Base-by-base conservation (phyloP, 345 rosid species). In the Eucalyptus leucophloia region DNA sequence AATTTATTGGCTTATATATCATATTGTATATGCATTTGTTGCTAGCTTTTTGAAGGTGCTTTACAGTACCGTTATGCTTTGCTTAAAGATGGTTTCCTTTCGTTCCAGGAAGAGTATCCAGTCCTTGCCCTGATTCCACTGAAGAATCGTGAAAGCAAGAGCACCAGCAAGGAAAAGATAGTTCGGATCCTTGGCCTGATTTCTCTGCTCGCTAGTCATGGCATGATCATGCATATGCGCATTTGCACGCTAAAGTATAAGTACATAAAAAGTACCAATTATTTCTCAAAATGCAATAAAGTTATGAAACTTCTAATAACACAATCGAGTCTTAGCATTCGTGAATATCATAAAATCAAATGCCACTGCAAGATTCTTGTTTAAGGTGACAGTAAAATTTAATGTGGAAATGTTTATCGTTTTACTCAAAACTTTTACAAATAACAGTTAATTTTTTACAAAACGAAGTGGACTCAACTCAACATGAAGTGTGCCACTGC, bases 331-430 rank as follows among this genome's bases (percentile, higher is more conserved):
- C 26, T 19, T 69, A 34, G 8, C 18, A 15, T 67, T 16, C 3
- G 21, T n/a, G 34, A 34, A 32, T 34, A 34, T 34, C 24, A 12
- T 69, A 69, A 69, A 34, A 69, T 34, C 81, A 32, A 32, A 69
- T 69, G 24, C 21, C 13, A 0, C 2, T 69, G 4, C 21, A 9
- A 69, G 44, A 18, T 69, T 2, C 24, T 34, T 18, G 26, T 34
- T 34, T 34, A 69, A 69, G 44, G 42, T 69, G 81, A 69, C 24
- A 0, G 42, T 32, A 15, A 67, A 16, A 67, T 34, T 34, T 8
- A 34, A 17, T 0, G 4, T 1, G 81, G 81, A 10, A 34, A 11
- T 1, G 0, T 69, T 69, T 3, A 2, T 69, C 0, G 2, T 18
- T n/a, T 34, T 69, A 32, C 81, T n/a, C 19, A 65, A 62, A 62